Conservation (phyloP, 2,329 filamentous ascomycete species). For the Orbilia quercus region DNA sequence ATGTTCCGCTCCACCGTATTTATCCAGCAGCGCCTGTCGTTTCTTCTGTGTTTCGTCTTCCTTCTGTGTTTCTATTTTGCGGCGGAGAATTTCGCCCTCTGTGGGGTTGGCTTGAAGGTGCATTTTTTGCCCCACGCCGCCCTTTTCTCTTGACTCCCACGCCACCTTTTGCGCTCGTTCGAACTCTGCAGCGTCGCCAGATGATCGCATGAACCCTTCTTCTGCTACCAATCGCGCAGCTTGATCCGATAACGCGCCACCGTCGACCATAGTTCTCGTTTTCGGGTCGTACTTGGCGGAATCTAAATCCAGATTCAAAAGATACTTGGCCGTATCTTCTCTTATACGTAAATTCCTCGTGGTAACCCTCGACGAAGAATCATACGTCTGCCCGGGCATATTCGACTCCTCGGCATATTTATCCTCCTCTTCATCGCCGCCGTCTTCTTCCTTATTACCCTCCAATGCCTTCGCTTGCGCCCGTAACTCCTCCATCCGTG, state of each 20-base stretch:
- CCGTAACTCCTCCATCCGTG: constrained; percentile 82
- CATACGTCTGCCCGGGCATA: constrained; percentile 80
- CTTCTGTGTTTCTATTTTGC: constrained; percentile 71
- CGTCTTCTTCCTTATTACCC: constrained; percentile 67
- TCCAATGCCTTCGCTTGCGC: constrained; percentile 65
- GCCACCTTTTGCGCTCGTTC: constrained; percentile 89
- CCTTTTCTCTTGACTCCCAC: constrained; percentile 92
- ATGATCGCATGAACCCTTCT: constrained; percentile 87
- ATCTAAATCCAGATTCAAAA: constrained; percentile 92
- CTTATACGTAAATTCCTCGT: constrained; percentile 90
- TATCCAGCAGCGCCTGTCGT: constrained; percentile 77
- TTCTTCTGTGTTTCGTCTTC: constrained; percentile 71
- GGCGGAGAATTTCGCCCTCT: constrained; percentile 83
- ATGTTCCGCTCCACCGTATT: constrained; percentile 79
- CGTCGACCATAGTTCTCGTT: constrained; percentile 86
- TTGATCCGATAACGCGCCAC: constrained; percentile 79
- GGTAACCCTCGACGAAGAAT: constrained; percentile 76
- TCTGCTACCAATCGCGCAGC: constrained; percentile 87
- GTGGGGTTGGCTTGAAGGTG: constrained; percentile 98
- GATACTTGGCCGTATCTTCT: constrained; percentile 97
- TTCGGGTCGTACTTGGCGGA: constrained; percentile 98
- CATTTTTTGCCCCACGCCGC: constrained; percentile 74
- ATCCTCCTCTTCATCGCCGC: constrained; percentile 71
- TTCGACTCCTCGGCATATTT: constrained; percentile 95
- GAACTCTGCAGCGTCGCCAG: constrained; percentile 92